phyloP scores from a whole-genome alignment of 805 yeast genomes.

The Saccharomycopsis babjevae region DNA sequence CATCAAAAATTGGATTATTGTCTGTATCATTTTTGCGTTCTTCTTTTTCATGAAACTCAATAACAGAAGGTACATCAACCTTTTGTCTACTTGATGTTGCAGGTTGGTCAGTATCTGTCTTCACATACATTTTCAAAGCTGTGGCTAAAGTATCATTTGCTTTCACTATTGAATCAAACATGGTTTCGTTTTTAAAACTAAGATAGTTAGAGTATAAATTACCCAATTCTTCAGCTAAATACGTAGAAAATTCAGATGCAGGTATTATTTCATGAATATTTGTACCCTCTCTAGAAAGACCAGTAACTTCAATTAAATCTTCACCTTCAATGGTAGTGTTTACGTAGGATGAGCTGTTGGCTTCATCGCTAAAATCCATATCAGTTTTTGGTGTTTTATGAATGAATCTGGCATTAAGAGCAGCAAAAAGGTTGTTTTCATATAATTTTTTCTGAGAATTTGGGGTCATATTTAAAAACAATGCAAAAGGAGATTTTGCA shows the following conservation, averaged over 20 bases:
- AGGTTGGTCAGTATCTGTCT: conserved; percentile 1
- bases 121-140: conserved; percentile 16
- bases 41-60: conserved; percentile 10
- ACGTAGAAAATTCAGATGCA: conserved; percentile 26
- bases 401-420: conserved; percentile 36
- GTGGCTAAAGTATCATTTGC: conserved; percentile 23
- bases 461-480: conserved; percentile 49
- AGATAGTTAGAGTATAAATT: conserved; percentile 27
- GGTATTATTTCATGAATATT: conserved; percentile 23
- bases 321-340: conserved; percentile 18
- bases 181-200: conserved; percentile 27
- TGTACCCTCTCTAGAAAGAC: conserved; percentile 22
- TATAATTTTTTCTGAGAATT: conserved; percentile 30
- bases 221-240: conserved; percentile 31
- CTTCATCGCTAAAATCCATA: neutral
- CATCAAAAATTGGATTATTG: neutral
- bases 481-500: conserved; percentile 50
- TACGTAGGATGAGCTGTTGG: neutral
- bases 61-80: neutral
- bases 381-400: conserved; percentile 24
- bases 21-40: neutral
- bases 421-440: conserved; percentile 32
- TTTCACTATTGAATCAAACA: conserved; percentile 23
- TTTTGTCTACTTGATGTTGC: neutral
- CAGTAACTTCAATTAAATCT: conserved; percentile 22